These are phyloP conservation scores for Parmelia sp. DNA, from an alignment of 495 filamentous ascomycete species.

Conservation along the genomic window DNA sequence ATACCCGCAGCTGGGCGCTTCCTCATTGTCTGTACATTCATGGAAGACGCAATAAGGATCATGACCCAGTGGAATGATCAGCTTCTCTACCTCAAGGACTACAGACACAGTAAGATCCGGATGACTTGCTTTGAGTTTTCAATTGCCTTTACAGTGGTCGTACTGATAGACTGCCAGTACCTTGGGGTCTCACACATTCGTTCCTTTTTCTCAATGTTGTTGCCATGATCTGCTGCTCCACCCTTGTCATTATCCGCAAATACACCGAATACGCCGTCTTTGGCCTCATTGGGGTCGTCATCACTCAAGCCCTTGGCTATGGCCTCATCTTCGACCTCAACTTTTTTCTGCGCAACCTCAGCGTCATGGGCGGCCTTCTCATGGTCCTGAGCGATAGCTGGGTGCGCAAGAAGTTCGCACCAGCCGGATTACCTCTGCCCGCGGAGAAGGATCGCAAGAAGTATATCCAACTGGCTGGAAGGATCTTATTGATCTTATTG, in stretches of 20 bases:
- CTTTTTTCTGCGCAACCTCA: slow-evolving; percentile 98
- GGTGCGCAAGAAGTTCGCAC: slow-evolving; percentile 95
- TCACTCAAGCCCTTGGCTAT: slow-evolving; percentile 96
- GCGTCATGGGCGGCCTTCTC: slow-evolving; percentile 89
- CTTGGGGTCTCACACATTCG: slow-evolving; percentile 79
- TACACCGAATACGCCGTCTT: slow-evolving; percentile 86
- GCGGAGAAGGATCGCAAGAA: slow-evolving; percentile 99
- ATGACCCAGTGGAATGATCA: slow-evolving; percentile 98
- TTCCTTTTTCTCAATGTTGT: slow-evolving; percentile 90
- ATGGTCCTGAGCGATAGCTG: slow-evolving; percentile 98
- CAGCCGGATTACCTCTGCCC: slow-evolving; percentile 84
- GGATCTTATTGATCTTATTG: slow-evolving; percentile 93
- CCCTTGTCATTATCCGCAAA: slow-evolving; percentile 82
- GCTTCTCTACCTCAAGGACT: slow-evolving; percentile 85
- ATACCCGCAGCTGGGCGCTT: slow-evolving; percentile 93
- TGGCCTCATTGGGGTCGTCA: slow-evolving; percentile 81
- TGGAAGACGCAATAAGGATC: slow-evolving; percentile 93
- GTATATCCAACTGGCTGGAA: slow-evolving; percentile 97
- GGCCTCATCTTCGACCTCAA: slow-evolving; percentile 98
- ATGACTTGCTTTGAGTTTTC: slow-evolving; percentile 2
- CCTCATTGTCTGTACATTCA: slow-evolving; percentile 95
- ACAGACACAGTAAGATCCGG: slow-evolving; percentile 71
- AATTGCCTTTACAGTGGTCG: slow-evolving; percentile 7
- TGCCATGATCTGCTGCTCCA: slow-evolving; percentile 77
- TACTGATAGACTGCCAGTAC: slow-evolving; percentile 53